These are phyloP conservation scores for Fomitopsis betulina DNA, from an alignment of 1,284 basidiomycete genomes.

Conservation along the genomic window DNA sequence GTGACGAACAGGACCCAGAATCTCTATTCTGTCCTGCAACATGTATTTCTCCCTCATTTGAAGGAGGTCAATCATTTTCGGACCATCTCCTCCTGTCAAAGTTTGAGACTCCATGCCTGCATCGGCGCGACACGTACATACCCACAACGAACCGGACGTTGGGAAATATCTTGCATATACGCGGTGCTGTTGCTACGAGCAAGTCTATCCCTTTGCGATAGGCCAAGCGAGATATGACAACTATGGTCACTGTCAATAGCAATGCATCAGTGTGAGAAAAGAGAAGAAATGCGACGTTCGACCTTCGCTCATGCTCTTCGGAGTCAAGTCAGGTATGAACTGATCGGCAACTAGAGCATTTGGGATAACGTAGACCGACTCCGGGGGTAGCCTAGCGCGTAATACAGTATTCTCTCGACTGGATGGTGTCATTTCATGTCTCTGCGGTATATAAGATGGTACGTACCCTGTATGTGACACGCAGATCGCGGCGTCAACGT, in stretches of 20 bases:
- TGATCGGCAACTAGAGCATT: conserved; percentile 90
- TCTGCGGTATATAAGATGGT: conserved; percentile 1
- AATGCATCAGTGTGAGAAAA: neutral
- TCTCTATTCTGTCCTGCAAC: conserved; percentile 86
- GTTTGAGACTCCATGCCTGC: neutral
- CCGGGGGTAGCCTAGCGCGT: conserved; percentile 65
- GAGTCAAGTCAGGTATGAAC: conserved; percentile 63
- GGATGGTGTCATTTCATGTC: neutral
- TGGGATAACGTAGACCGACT: conserved; percentile 85
- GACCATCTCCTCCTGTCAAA: conserved; percentile 81
- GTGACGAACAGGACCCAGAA: conserved; percentile 81
- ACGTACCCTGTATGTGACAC: conserved; percentile 94
- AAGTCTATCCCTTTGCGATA: conserved; percentile 98
- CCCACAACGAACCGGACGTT: conserved; percentile 89
- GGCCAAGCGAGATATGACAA: conserved; percentile 91
- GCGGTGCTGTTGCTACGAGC: conserved; percentile 87
- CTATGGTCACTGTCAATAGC: conserved; percentile 74
- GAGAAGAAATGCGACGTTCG: neutral
- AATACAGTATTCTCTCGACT: conserved; percentile 95
- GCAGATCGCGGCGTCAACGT: conserved; percentile 92
- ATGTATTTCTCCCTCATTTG: conserved; percentile 93
- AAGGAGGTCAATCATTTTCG: conserved; percentile 91
- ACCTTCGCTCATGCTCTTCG: conserved; percentile 46
- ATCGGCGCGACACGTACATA: conserved; percentile 27
- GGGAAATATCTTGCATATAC: conserved; percentile 81